Evolutionary conservation across 768 basidiomycete genomes (phyloP), one percentile per base, ranked within the genome.

Genomic region (Termitomyces titanicus): DNA sequence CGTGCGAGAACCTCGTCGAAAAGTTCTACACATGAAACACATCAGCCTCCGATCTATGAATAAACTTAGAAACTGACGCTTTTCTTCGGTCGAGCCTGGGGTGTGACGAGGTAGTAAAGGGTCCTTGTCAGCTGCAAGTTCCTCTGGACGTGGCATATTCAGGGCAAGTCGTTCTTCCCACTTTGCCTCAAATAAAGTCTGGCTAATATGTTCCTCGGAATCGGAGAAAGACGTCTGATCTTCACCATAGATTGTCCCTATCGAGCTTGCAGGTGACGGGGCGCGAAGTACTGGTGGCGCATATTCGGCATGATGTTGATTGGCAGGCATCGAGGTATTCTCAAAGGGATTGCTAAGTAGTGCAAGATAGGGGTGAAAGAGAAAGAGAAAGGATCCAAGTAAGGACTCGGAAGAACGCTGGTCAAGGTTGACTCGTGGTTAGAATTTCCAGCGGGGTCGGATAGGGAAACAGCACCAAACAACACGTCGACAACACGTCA

Each of bases 241-340:
- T 44, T 71, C 70, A 12, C 66, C 70, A 49, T 79, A 78, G 1
- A 70, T 60, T 15, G 78, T 80, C 40, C 79, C 79, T 20, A 81
- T 71, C 13, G 81, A 81, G 54, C 79, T 80, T 17, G 80, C 74
- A 12, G 80, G 79, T 10, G 81, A 83, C 2, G 80, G 72, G 9
- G 75, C 71, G 9, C 79, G 78, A 29, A 79, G 64, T 22, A 79
- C 73, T 25, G 78, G 77, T 17, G 75, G 70, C 5, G 77, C 76
- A 55, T 82, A 81, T 64, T 77, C 77, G 4, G 76, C 72, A 53
- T 71, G 66, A 47, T 70, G 68, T n/a, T 56, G 63, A 40, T 61
- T 66, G n/a, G 60, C 29, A 31, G 65, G 54, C 66, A 66, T 68
- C 15, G 29, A n/a, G 4, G 22, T 34, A n/a, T 45, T 34, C 15